Percentiles rank a stretch among this genome's conserved stretches.
Conservation (phyloP, 2,329 filamentous ascomycete genomes). For the Aspergillus costaricaensis region DNA sequence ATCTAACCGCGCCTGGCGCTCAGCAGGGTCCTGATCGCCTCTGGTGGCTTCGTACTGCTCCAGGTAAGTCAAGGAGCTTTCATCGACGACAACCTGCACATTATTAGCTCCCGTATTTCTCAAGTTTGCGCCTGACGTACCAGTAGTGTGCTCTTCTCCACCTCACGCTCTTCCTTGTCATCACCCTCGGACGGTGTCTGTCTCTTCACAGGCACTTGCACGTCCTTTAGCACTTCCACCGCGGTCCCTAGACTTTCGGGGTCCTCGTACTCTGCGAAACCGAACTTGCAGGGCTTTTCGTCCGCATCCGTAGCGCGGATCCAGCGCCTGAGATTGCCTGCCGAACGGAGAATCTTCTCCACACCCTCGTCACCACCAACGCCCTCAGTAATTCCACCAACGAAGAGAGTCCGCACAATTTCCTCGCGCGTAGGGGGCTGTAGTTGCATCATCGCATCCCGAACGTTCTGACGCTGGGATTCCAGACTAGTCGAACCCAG, state of each 20-base stretch:
- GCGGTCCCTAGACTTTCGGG: constrained; percentile 82
- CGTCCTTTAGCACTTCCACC: constrained; percentile 77
- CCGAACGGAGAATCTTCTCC: constrained; percentile 74
- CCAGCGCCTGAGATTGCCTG: constrained; percentile 81
- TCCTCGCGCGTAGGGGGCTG: constrained; percentile 87
- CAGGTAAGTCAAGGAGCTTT: constrained; percentile 80
- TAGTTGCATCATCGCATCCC: constrained; percentile 70
- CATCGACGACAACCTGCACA: constrained; percentile 68
- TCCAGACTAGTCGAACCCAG: constrained; percentile 65
- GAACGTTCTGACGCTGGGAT: constrained; percentile 64
- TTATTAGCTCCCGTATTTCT: constrained; percentile 12
- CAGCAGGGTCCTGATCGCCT: constrained; percentile 63
- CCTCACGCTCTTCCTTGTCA: constrained; percentile 46
- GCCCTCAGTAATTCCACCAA: constrained; percentile 81
- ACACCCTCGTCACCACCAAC: constrained; percentile 74
- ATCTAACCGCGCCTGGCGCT: constrained; percentile 68
- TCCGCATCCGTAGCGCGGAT: constrained; percentile 76
- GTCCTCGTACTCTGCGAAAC: constrained; percentile 94
- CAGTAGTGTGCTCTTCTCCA: constrained; percentile 71
- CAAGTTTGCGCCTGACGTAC: constrained; percentile 42
- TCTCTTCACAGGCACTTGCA: constrained; percentile 78
- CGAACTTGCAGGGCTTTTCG: constrained; percentile 81
- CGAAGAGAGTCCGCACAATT: constrained; percentile 85
- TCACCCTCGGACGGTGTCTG: constrained; percentile 55
- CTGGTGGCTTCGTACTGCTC: constrained; percentile 73